Base-by-base conservation (phyloP, 805 yeast species). In the Sugiyamaella floridensis region DNA sequence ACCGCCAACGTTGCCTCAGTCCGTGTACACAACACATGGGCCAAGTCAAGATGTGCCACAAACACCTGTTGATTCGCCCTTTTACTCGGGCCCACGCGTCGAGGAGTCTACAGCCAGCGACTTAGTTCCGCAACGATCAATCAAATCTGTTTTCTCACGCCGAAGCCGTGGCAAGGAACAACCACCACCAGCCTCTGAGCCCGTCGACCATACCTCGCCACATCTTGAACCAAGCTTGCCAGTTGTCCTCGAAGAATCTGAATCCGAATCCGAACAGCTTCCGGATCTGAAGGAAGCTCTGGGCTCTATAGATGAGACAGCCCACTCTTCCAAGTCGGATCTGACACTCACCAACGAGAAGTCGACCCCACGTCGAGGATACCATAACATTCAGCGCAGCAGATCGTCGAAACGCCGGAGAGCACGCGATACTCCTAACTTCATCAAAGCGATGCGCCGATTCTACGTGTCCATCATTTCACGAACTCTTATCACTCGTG, bases 401-500 rank as follows among this genome's bases (percentile, higher is more conserved):
- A 14, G 37, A 4, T 11, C n/a, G n/a, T 32, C 37, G 37, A 32
- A 14, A 14, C 37, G 37, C 37, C 37, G 37, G 4, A 32, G 37
- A 10, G n/a, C 37, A 8, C 37, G 37, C 4, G n/a, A 32, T 32
- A 32, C 37, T 4, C 37, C 49, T 34, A 51, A 54, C 55, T 41
- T 52, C 29, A 42, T 55, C 40, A 34, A 19, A 34, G 10, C 16
- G 7, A 26, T 54, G 32, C 57, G 59, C 40, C 37, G 51, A 29
- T 42, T 60, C 12, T 60, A 58, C 47, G 54, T 54, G 44, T 37
- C 52, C 26, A 49, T 56, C 15, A 49, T 61, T 15, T 50, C 59
- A 10, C 53, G 53, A 47, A 52, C 60, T 4, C 56, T 68, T 15
- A 18, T 67, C 42, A 64, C 71, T 7, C 63, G 74, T 16, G 44